Percentiles rank a stretch among this genome's conserved stretches.
Conservation (phyloP, 768 basidiomycete species). For the Lepiota subincarnata region DNA sequence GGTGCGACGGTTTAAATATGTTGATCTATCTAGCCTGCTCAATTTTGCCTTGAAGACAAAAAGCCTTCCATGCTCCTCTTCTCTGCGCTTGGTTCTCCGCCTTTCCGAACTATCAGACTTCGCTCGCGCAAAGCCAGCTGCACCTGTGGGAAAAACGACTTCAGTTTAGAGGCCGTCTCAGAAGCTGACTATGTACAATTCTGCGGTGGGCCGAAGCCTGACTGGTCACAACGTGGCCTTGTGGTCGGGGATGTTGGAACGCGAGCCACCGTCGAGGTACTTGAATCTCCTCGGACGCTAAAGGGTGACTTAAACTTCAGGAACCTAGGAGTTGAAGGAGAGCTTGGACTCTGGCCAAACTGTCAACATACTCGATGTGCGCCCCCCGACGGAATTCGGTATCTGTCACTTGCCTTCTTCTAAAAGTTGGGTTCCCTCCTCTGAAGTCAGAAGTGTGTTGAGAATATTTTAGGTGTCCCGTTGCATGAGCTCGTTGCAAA, state of each 20-base stretch:
- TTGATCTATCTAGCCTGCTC: not conserved
- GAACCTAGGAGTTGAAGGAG: conserved; percentile 44
- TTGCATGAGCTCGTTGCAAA: conserved; percentile 58
- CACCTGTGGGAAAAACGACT: conserved; percentile 50
- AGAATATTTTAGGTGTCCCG: conserved; percentile 57
- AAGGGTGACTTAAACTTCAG: conserved; percentile 1
- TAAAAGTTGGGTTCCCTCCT: conserved; percentile 47
- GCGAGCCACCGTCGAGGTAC: conserved; percentile 44
- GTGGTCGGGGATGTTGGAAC: conserved; percentile 32
- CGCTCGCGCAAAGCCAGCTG: conserved; percentile 69
- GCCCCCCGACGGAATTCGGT: conserved; percentile 74
- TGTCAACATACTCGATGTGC: conserved; percentile 68
- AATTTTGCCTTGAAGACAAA: conserved; percentile 36
- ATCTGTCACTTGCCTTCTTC: conserved; percentile 80
- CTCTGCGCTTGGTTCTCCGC: conserved; percentile 62
- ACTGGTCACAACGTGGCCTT: conserved; percentile 60
- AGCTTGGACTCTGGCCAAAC: conserved; percentile 25
- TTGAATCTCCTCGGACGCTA: not conserved
- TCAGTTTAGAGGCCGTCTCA: conserved; percentile 13
- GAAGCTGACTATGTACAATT: conserved; percentile 75
- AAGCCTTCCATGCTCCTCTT: conserved; percentile 68
- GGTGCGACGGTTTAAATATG: conserved; percentile 34
- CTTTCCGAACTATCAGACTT: conserved; percentile 83
- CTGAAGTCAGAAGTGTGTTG: not conserved
- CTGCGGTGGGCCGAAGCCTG: conserved; percentile 70